A percentile compares a stretch with the other conserved stretches of the same genome.
phyloP scores from a whole-genome alignment of 352 stramenopile genomes.

The Globisporangium apiculatum region DNA sequence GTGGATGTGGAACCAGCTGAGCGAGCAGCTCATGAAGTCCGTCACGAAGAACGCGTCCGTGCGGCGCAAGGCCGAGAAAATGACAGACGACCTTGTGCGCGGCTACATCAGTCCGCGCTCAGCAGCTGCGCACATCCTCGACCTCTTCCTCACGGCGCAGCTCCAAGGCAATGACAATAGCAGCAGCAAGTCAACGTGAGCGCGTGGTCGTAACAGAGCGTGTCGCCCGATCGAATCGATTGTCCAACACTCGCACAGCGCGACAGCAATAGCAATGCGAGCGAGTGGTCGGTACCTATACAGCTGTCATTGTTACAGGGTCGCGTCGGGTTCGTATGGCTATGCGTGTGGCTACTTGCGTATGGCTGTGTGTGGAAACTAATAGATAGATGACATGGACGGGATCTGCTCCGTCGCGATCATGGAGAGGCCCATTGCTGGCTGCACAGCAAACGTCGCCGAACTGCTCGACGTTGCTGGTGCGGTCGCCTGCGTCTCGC shows the following conservation, averaged over 20 bases:
- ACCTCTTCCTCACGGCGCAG: constrained; percentile 53
- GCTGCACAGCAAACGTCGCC: constrained; percentile 11
- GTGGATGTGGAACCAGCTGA: constrained; percentile 80
- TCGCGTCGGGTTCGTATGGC: not conserved
- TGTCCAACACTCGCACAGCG: no score
- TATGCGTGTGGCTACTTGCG: not conserved
- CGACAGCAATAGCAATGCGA: not conserved
- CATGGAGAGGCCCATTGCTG: constrained; percentile 35
- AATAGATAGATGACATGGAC: constrained; percentile 56
- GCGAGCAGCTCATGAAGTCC: constrained; percentile 65
- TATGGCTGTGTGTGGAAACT: constrained; percentile 10
- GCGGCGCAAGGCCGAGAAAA: constrained; percentile 36
- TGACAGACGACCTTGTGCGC: constrained; percentile 54
- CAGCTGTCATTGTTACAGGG: constrained; percentile 6
- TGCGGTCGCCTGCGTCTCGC: constrained; percentile 16
- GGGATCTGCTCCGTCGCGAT: constrained; percentile 45
- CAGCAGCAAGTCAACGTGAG: not conserved
- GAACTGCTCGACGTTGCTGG: not conserved
- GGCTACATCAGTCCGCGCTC: constrained; percentile 64
- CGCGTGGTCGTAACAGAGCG: no score
- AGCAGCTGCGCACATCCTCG: constrained; percentile 46
- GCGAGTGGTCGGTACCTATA: constrained; percentile 9
- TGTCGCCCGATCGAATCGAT: no score
- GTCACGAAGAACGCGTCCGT: constrained; percentile 41
- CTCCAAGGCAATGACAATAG: constrained; percentile 4